Evolutionary conservation across 169 alveolate genomes (phyloP).

Genomic region (Eimeria acervulina): DNA sequence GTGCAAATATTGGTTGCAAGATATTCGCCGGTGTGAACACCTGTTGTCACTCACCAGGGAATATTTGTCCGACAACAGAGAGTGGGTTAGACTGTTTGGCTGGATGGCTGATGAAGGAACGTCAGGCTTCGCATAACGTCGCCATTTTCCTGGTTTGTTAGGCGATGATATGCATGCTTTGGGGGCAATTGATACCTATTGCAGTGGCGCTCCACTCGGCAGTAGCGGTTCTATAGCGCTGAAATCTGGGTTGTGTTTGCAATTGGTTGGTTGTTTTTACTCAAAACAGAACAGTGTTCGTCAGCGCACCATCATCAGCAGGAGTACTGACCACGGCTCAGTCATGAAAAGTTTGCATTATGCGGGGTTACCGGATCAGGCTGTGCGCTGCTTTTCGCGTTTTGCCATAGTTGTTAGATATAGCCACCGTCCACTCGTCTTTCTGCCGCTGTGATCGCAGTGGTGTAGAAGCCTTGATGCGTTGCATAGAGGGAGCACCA

Average conservation of each 20-base stretch:
- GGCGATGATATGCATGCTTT: not conserved
- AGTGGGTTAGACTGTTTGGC: not conserved
- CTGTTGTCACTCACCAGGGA: not conserved
- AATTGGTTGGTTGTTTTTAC: not conserved
- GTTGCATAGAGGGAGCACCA: not conserved
- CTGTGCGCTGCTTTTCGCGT: not conserved
- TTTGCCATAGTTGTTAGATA: not conserved
- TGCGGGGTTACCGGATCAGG: not conserved
- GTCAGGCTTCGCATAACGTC: not conserved
- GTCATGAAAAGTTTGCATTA: not conserved
- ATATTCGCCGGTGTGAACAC: not conserved
- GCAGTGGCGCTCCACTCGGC: not conserved
- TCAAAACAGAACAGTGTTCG: not conserved
- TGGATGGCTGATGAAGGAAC: not conserved
- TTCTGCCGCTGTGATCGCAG: not conserved
- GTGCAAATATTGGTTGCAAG: not conserved
- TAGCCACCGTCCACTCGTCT: not conserved
- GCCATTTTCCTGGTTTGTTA: not conserved
- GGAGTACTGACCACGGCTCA: not conserved
- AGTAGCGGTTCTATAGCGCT: not conserved
- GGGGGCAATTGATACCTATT: not conserved
- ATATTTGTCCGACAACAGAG: not conserved
- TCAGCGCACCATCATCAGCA: not conserved
- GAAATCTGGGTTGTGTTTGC: not conserved
- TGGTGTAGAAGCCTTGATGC: not conserved